These are phyloP conservation scores for Tetrahymena thermophila DNA, from an alignment of 73 alveolate genomes.

Conservation along the genomic window DNA sequence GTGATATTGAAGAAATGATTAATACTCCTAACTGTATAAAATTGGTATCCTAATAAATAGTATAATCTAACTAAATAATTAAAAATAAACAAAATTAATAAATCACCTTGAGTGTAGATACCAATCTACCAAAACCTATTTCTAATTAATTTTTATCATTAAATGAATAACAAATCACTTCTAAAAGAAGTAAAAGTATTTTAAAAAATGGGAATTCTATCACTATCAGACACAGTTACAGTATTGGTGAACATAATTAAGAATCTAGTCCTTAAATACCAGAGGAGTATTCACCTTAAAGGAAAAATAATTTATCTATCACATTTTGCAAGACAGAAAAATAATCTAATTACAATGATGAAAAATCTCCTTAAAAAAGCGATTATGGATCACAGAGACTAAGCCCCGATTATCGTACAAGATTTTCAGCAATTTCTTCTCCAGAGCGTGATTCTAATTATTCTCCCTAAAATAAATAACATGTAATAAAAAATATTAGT, in stretches of 20 bases:
- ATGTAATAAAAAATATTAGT: neutral
- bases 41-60: neutral
- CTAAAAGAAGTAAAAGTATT: neutral
- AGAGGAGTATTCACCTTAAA: neutral
- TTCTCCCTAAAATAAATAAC: neutral
- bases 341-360: neutral
- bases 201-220: neutral
- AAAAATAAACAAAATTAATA: neutral
- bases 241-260: neutral
- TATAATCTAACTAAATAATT: neutral
- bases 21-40: neutral
- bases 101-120: neutral
- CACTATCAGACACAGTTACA: neutral
- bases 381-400: neutral
- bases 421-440: neutral
- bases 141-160: neutral
- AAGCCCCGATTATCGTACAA: neutral
- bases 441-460: neutral
- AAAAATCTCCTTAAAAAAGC: neutral
- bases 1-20: neutral
- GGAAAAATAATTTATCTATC: neutral
- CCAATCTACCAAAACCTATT: neutral
- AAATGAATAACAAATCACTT: neutral
- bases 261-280: neutral
- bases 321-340: neutral